A percentile compares a stretch with the other conserved stretches of the same genome.
Conservation (phyloP, 495 filamentous ascomycete species). For the Xylaria longipes region DNA sequence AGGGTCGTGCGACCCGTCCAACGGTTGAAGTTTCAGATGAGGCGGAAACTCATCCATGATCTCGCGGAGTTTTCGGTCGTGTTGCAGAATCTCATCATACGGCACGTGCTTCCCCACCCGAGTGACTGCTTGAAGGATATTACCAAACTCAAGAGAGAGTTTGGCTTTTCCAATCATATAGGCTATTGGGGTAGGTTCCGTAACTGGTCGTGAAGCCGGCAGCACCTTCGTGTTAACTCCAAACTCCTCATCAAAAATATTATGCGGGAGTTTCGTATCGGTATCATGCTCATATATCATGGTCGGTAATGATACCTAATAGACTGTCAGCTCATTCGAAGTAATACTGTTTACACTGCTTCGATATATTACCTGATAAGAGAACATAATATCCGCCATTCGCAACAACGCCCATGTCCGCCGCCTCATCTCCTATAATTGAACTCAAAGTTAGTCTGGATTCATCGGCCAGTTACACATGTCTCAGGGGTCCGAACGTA, state of each 20-base stretch:
- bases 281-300: slow-evolving; percentile 85
- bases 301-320: slow-evolving; percentile 71
- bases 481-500: slow-evolving; percentile 34
- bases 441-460: slow-evolving; percentile 13
- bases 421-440: slow-evolving; percentile 76
- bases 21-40: slow-evolving; percentile 70
- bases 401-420: slow-evolving; percentile 88
- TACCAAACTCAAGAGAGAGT: slow-evolving; percentile 62
- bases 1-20: slow-evolving; percentile 77
- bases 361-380: slow-evolving; percentile 66
- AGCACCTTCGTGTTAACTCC: slow-evolving; percentile 76
- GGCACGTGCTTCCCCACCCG: slow-evolving; percentile 57
- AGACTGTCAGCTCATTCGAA: slow-evolving; percentile 40
- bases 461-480: not conserved
- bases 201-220: slow-evolving; percentile 73
- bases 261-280: slow-evolving; percentile 85
- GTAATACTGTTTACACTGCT: no score
- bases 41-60: slow-evolving; percentile 69
- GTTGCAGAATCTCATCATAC: slow-evolving; percentile 82
- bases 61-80: slow-evolving; percentile 76
- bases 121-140: slow-evolving; percentile 58
- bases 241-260: slow-evolving; percentile 94
- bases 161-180: slow-evolving; percentile 86
- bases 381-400: slow-evolving; percentile 83
- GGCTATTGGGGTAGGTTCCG: slow-evolving; percentile 83